These are phyloP conservation scores for Euphorbia lathyris DNA, from an alignment of 345 rosid genomes.

Conservation along the genomic window DNA sequence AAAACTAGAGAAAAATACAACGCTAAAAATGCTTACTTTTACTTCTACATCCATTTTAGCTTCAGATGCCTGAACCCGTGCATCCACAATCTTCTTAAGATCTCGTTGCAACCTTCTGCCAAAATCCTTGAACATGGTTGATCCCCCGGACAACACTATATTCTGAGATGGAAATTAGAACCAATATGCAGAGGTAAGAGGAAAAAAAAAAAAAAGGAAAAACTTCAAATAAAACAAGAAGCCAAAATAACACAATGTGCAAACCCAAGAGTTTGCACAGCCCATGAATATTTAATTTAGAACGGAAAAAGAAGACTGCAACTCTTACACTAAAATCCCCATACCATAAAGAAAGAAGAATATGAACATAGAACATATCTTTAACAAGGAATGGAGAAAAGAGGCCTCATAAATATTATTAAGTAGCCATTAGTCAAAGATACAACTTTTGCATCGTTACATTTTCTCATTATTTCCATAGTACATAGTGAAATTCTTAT, in stretches of 20 bases:
- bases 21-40: slow-evolving; percentile 44
- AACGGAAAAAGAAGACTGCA: not conserved
- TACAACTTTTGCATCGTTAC: not conserved
- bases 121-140: slow-evolving; percentile 99
- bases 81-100: slow-evolving; percentile 91
- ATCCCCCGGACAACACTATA: slow-evolving; percentile 94
- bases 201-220: not conserved
- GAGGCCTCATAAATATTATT: not conserved
- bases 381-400: not conserved
- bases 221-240: no score
- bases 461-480: not conserved
- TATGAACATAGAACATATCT: not conserved
- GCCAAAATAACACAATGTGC: not conserved
- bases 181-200: not conserved
- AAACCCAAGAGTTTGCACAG: not conserved
- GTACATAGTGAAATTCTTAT: not conserved
- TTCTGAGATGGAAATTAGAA: slow-evolving; percentile 50
- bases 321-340: not conserved
- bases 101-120: slow-evolving; percentile 96
- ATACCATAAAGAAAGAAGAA: not conserved
- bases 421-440: not conserved
- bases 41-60: slow-evolving; percentile 71
- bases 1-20: not conserved
- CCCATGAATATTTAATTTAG: not conserved
- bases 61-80: slow-evolving; percentile 78